Base-by-base conservation (phyloP, 768 basidiomycete genomes). In the Hydnomerulius pinastri region DNA sequence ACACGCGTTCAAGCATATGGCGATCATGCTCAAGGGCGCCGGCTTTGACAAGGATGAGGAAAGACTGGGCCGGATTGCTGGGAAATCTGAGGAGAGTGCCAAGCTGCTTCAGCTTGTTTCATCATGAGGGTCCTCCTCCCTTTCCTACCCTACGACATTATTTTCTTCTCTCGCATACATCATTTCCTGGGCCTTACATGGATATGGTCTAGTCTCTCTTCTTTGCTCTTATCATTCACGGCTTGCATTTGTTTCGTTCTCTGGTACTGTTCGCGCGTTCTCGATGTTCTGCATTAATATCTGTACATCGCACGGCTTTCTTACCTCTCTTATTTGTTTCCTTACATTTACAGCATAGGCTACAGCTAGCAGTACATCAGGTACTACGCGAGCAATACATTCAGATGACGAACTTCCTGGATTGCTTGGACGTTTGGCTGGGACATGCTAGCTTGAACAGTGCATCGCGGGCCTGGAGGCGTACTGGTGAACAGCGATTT, bases 1-100 rank as follows among this genome's bases (percentile, higher is more conserved):
- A 8, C 86, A 86, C 62, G 96, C 93, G 0, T 86, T 87, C 73
- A 67, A 77, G 36, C 80, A 85, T 51, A 84, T 92, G 66, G 90
- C 84, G 11, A 73, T 81, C 51, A 82, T 96, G 73, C 69, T 96
- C 50, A 84, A 80, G 65, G 85, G 83, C 27, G 80, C 86, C 15
- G 77, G 76, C 23, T 69, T 94, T 43, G 71, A 74, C 56, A 63
- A 63, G 61, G 82, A 86, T 55, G 79, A 82, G 53, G 83, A 81
- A 53, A 74, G 77, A 44, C 75, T 77, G 41, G 66, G 70, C 49
- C 80, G 77, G 38, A 72, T 90, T 48, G 79, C 81, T 28, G 72
- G 77, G 42, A 88, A 86, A 73, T 83, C 81, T 25, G 62, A 68
- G 72, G 82, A 85, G 56, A 72, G 75, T 48, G 80, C 81, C 61